Base-by-base conservation (phyloP, 2,329 filamentous ascomycete species). In the Clarireedia paspali region DNA sequence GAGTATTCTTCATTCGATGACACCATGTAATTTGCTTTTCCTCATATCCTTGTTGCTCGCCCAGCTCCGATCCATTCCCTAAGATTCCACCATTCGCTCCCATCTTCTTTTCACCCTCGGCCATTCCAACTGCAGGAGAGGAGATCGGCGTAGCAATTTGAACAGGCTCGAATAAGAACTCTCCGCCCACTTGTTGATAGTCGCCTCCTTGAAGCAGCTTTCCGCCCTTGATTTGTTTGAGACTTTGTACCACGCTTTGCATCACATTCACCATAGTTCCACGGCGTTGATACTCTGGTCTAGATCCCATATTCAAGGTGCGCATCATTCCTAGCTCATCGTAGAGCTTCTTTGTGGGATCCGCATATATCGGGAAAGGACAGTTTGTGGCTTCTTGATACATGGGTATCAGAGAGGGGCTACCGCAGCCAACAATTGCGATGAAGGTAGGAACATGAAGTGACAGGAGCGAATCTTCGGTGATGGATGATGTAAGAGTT, bases 1-100 rank as follows among this genome's bases (percentile, higher is more conserved):
- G 74, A 12, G 88, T 92, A 56, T 82, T 88, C 67, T 77, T 77
- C 89, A 95, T 95, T 27, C 88, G 78, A 71, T 92, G 88, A 64
- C 86, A 91, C 89, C 89, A 95, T 1, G 81, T 84, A 27, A 89
- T 79, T 54, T 73, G 74, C 71, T 87, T 87, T 65, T 80, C 75
- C 65, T 81, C 75, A 23, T 54, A 54, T 4, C 60, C 59, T 1
- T 53, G 39, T 6, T 46, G 54, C 15, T 46, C 36, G 14, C 59
- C 55, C 4, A 61, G 42, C 52, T 60, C 47, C 30, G 48, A 38
- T 4, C 59, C 62, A 45, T 54, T 51, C 6, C 57, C 59, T 27
- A 57, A 5, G 30, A 58, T 57, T 1, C 50, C 53, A 2, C 55
- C 55, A 17, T 39, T 44, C 9, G 55, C 62, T 5, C 58, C 46